phyloP scores from a whole-genome alignment of 441 rosid species.

The Melastoma candidum region DNA sequence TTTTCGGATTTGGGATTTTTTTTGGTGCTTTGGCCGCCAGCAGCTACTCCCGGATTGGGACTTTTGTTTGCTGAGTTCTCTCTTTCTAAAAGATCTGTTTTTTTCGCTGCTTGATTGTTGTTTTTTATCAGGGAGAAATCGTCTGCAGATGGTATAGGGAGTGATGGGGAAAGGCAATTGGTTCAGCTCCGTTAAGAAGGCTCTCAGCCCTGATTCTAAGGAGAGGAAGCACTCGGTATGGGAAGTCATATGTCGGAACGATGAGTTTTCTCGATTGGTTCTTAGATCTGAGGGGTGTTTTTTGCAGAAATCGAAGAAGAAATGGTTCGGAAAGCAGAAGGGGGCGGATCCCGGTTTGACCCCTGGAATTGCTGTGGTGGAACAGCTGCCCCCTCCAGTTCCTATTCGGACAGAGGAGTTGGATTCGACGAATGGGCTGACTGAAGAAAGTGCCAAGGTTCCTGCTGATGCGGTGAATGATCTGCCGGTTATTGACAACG shows the following conservation, averaged over 20 bases:
- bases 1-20: too few relatives aligned
- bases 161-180: conserved; percentile 96
- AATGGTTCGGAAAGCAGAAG: conserved; percentile 39
- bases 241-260: background rate
- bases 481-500: conserved; percentile 20
- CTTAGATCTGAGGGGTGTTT: background rate
- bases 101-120: too few relatives aligned
- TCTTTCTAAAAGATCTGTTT: too few relatives aligned
- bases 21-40: too few relatives aligned
- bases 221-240: conserved; percentile 50
- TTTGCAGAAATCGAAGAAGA: conserved; percentile 55
- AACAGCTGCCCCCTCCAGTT: conserved; percentile 26
- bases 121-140: too few relatives aligned
- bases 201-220: conserved; percentile 73
- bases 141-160: too few relatives aligned
- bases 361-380: conserved; percentile 20
- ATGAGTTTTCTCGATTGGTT: background rate
- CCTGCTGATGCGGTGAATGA: conserved; percentile 23
- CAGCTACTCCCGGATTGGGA: too few relatives aligned
- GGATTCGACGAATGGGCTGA: conserved; percentile 32
- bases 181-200: conserved; percentile 80
- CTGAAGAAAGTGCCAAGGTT: conserved; percentile 31
- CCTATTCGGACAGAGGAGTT: conserved; percentile 37
- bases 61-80: too few relatives aligned
- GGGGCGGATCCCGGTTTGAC: conserved; percentile 32